Evolutionary conservation across 2,329 filamentous ascomycete genomes (phyloP).

Genomic region (Teratosphaeria epicoccoides): DNA sequence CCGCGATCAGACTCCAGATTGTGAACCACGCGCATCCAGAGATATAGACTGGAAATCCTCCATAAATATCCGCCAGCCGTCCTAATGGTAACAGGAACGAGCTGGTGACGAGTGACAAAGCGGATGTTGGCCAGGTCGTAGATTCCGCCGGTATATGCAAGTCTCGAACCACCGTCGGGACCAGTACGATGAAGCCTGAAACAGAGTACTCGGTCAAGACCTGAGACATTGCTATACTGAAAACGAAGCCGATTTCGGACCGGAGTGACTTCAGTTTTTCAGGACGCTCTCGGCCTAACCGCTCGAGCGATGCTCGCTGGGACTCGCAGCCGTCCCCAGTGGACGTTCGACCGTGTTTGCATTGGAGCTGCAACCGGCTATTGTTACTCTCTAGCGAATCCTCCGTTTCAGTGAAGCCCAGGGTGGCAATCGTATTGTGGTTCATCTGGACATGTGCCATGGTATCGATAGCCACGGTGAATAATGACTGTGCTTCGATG

Average conservation of each 20-base stretch:
- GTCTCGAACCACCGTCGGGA: constrained; percentile 53
- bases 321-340: constrained; percentile 7
- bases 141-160: constrained; percentile 58
- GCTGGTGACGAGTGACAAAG: constrained; percentile 41
- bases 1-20: constrained; percentile 24
- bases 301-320: constrained; percentile 39
- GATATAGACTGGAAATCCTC: constrained; percentile 51
- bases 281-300: constrained; percentile 53
- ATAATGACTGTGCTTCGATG: no score
- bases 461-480: no score
- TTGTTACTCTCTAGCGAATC: no score
- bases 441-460: no score
- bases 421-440: no score
- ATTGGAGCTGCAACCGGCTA: no score
- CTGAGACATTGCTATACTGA: constrained; percentile 33
- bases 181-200: constrained; percentile 59
- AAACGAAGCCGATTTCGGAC: constrained; percentile 53
- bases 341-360: background rate
- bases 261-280: constrained; percentile 42
- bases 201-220: constrained; percentile 56
- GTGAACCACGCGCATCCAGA: constrained; percentile 41
- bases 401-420: no score
- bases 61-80: constrained; percentile 46
- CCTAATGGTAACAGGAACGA: constrained; percentile 40
- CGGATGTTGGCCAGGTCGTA: constrained; percentile 43